Base-by-base conservation (phyloP, 768 basidiomycete genomes). In the Leucogyrophana mollusca region DNA sequence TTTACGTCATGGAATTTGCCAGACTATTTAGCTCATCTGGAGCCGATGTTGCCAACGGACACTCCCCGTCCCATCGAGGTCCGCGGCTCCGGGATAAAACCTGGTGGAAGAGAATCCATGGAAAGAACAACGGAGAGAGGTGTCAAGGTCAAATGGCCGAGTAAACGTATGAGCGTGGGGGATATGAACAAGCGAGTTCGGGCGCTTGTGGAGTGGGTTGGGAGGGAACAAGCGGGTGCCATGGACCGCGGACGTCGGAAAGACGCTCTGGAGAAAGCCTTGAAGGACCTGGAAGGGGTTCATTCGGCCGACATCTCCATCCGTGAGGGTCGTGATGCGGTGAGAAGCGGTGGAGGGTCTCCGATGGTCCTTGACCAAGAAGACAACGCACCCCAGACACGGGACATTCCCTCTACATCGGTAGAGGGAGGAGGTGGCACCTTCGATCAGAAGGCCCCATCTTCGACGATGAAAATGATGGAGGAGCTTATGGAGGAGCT, bases 171-270 rank as follows among this genome's bases (percentile, higher is more conserved):
- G 80, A 96, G 94, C 55, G 86, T 95, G n/a, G 87, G 85, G 16
- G 95, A 97, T 64, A 95, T 98, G 92, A 90, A 92, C 65, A 96
- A 96, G 70, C 83, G 95, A 20, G 90, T 95, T 18, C 77, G 90
- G 27, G 81, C 86, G 34, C 75, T 98, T 39, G 82, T 95, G 16
- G 94, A 96, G 58, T 97, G 90, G 83, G 91, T 96, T n/a, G 89
- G 87, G 22, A 74, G 91, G 47, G 88, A 92, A 59, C 89, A 92
- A 65, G 88, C 85, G 7, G 80, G 73, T 53, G 85, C 85, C 9
- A 72, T 77, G 30, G 90, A 90, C 60, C 79, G 90, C 34, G 74
- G 74, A 22, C 75, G 87, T 54, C 71, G 89, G 51, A 74, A 77
- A 53, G 83, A 85, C 39, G 83, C 88, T 2, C 61, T 92, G 50